A percentile compares a stretch with the other conserved stretches of the same genome.
Evolutionary conservation across 2,329 filamentous ascomycete genomes (phyloP).

Genomic region (Fusarium pseudocircinatum): DNA sequence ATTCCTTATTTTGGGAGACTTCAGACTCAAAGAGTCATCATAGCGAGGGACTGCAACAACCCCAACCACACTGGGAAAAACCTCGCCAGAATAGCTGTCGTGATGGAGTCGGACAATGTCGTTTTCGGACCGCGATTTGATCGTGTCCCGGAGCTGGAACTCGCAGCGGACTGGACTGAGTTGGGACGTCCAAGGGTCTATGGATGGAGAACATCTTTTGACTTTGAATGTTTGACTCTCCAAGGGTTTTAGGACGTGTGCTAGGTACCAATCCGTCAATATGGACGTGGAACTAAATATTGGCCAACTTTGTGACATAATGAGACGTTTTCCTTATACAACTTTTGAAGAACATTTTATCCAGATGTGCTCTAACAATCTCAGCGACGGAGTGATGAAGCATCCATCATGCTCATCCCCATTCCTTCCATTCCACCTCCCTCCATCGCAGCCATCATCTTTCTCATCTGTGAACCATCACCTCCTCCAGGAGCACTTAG

Average conservation of each 20-base stretch:
- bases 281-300: too few relatives aligned
- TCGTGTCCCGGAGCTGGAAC: not conserved
- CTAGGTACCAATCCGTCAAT: not conserved
- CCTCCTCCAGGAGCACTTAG: conserved; percentile 44
- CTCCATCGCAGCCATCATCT: conserved; percentile 40
- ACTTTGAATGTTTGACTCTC: not conserved
- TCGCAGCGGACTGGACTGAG: not conserved
- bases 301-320: not conserved
- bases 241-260: not conserved
- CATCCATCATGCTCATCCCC: not conserved
- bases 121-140: not conserved
- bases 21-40: not conserved
- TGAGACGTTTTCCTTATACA: not conserved
- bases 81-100: not conserved
- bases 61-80: too few relatives aligned
- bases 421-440: not conserved
- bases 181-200: not conserved
- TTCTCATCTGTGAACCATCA: conserved; percentile 38
- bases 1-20: not conserved
- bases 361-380: not conserved
- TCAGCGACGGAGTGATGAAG: not conserved
- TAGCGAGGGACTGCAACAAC: too few relatives aligned
- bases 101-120: not conserved
- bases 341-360: not conserved
- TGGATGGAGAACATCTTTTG: not conserved